Evolutionary conservation across 139 green algal genomes (phyloP).

Genomic region (Haematococcus sp.): DNA sequence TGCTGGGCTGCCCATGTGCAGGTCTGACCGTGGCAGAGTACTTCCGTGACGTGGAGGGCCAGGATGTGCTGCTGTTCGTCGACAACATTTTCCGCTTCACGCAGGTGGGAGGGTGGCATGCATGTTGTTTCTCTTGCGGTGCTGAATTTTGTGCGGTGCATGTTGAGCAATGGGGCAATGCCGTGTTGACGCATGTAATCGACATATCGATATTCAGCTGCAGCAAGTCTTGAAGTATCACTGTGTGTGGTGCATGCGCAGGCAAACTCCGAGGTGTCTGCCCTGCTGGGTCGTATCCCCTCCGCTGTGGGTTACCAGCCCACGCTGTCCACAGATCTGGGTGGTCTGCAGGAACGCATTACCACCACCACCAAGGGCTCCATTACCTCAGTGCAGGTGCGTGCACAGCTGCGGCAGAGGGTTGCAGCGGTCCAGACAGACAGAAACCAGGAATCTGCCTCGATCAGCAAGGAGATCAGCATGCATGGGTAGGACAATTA

Average conservation of each 20-base stretch:
- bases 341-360: constrained; percentile 97
- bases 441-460: too few relatives aligned
- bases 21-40: constrained; percentile 98
- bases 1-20: constrained; percentile 20
- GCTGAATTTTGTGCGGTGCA: too few relatives aligned
- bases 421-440: too few relatives aligned
- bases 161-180: too few relatives aligned
- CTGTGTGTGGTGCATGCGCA: constrained; percentile 44
- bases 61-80: constrained; percentile 99
- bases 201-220: too few relatives aligned
- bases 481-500: too few relatives aligned
- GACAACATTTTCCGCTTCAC: constrained; percentile 99
- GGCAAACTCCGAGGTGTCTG: constrained; percentile 98
- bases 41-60: constrained; percentile 98
- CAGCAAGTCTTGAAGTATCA: too few relatives aligned
- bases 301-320: constrained; percentile 99
- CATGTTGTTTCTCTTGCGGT: too few relatives aligned
- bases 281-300: constrained; percentile 96
- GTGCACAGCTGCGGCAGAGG: too few relatives aligned
- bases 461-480: too few relatives aligned
- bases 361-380: constrained; percentile 98
- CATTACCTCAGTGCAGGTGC: constrained; percentile 96
- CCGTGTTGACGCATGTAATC: too few relatives aligned
- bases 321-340: constrained; percentile 97
- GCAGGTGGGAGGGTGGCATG: constrained; percentile 52